phyloP scores from a whole-genome alignment of 352 stramenopile genomes.

The Phytophthora megakarya region DNA sequence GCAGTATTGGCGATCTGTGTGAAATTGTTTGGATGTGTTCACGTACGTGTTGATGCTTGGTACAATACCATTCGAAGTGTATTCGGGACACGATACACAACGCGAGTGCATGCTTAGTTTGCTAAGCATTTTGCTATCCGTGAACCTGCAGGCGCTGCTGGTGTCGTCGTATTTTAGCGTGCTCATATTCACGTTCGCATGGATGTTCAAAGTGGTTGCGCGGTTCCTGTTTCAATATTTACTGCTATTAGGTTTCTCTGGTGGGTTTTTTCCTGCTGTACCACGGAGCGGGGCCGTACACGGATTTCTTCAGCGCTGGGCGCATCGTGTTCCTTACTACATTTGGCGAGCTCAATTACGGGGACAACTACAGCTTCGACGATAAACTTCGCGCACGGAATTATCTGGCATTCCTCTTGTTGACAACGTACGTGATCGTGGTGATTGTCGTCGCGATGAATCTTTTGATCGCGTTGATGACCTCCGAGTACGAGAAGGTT shows the following conservation, averaged over 20 bases:
- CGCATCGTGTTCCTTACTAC: constrained; percentile 62
- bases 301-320: constrained; percentile 52
- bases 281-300: constrained; percentile 48
- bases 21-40: constrained; percentile 59
- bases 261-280: constrained; percentile 51
- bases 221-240: constrained; percentile 64
- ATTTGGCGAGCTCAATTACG: constrained; percentile 64
- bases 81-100: constrained; percentile 37
- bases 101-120: constrained; percentile 58
- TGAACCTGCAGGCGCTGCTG: constrained; percentile 59
- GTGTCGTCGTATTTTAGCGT: constrained; percentile 66
- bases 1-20: constrained; percentile 58
- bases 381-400: constrained; percentile 45
- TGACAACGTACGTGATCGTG: constrained; percentile 58
- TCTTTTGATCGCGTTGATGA: constrained; percentile 60
- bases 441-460: constrained; percentile 66
- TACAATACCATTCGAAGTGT: constrained; percentile 55
- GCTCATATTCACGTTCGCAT: constrained; percentile 67
- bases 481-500: constrained; percentile 63
- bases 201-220: constrained; percentile 61
- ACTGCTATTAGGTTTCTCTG: constrained; percentile 55
- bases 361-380: constrained; percentile 54
- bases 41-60: constrained; percentile 52
- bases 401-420: constrained; percentile 44
- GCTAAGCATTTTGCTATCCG: constrained; percentile 53